phyloP scores from a whole-genome alignment of 2,329 filamentous ascomycete species.

The Ustilaginoidea virens region DNA sequence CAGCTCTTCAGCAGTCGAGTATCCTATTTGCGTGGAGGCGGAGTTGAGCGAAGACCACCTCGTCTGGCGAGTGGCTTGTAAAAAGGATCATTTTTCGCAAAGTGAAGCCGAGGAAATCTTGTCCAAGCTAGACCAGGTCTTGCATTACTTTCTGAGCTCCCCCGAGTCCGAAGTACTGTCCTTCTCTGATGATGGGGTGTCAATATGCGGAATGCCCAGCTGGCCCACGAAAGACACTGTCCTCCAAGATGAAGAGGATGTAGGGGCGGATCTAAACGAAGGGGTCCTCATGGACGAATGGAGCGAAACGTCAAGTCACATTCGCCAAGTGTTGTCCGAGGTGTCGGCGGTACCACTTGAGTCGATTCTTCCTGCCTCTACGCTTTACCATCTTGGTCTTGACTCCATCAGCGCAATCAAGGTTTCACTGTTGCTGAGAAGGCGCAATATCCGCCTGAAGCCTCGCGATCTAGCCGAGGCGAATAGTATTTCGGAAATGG shows the following conservation, averaged over 20 bases:
- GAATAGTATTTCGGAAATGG: slow-evolving; percentile 50
- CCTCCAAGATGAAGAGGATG: no score
- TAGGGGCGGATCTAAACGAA: no score
- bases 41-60: slow-evolving; percentile 42
- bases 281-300: no score
- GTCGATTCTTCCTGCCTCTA: slow-evolving; percentile 44
- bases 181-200: slow-evolving; percentile 35
- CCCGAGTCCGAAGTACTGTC: slow-evolving; percentile 35
- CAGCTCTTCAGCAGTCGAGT: slow-evolving; percentile 57
- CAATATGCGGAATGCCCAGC: slow-evolving; percentile 47
- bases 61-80: slow-evolving; percentile 59
- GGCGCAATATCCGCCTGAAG: slow-evolving; percentile 41
- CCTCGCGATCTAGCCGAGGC: slow-evolving; percentile 59
- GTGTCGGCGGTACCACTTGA: slow-evolving; percentile 45
- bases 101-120: slow-evolving; percentile 36
- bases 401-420: slow-evolving; percentile 91
- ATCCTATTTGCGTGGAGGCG: slow-evolving; percentile 69
- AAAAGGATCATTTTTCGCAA: slow-evolving; percentile 35
- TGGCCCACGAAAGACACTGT: slow-evolving; percentile 1
- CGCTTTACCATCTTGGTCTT: slow-evolving; percentile 70
- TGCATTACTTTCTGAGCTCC: slow-evolving; percentile 37
- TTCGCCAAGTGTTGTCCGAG: slow-evolving; percentile 33
- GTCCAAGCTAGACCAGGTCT: slow-evolving; percentile 38
- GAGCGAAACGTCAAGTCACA: slow-evolving; percentile 17
- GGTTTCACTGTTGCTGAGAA: slow-evolving; percentile 54